These are phyloP conservation scores for Phyllosticta citriasiana DNA, from an alignment of 2,329 filamentous ascomycete species.

Conservation along the genomic window DNA sequence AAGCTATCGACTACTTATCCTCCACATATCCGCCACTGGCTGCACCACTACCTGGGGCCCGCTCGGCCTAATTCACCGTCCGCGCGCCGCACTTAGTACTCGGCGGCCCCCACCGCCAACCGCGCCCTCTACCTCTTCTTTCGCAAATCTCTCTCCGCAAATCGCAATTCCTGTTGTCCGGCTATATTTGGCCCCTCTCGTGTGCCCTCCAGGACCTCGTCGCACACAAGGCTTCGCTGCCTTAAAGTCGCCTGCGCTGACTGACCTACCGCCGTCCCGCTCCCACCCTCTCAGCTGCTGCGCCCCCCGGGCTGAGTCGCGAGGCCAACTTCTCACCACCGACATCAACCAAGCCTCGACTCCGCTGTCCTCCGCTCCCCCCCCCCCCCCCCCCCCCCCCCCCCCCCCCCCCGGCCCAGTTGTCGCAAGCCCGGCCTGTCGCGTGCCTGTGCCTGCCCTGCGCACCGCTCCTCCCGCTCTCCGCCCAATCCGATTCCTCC, in stretches of 20 bases:
- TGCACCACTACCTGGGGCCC: not conserved
- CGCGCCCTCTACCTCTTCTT: not conserved
- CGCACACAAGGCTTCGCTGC: not conserved
- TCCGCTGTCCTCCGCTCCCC: constrained; percentile 4
- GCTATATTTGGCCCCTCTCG: not conserved
- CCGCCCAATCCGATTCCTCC: constrained; percentile 10
- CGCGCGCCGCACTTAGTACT: constrained; percentile 5
- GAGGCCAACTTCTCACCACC: constrained; percentile 9
- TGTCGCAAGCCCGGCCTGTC: constrained; percentile 3
- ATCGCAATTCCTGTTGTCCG: not conserved
- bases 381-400: too few species aligned
- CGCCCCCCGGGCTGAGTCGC: constrained; percentile 12
- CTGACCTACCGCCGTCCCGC: constrained; percentile 4
- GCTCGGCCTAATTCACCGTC: constrained; percentile 3
- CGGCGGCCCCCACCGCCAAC: constrained; percentile 2
- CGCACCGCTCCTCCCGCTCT: constrained; percentile 4
- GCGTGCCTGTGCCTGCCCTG: constrained; percentile 4
- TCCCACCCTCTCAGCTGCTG: constrained; percentile 7
- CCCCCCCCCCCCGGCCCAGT: not conserved
- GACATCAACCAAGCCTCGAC: not conserved
- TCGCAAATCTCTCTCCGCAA: constrained; percentile 1
- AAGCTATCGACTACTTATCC: not conserved
- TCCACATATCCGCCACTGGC: not conserved
- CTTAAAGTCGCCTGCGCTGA: constrained; percentile 6
- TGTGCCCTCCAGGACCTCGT: not conserved